These are phyloP conservation scores for Sphagnum fallax DNA, from an alignment of 228 moss, liverwort and hornwort species.

Conservation along the genomic window DNA sequence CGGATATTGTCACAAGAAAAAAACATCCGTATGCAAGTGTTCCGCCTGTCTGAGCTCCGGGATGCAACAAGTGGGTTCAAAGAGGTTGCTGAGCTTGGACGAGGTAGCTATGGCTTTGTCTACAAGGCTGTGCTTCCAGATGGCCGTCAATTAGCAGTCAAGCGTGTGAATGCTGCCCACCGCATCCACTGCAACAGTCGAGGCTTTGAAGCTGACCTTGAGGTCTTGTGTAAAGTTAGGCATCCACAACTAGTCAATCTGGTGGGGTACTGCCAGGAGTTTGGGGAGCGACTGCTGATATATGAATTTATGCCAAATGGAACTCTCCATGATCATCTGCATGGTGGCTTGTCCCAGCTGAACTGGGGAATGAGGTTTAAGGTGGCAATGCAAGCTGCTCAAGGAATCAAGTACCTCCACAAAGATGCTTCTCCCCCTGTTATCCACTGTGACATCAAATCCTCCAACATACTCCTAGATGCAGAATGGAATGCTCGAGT, in stretches of 20 bases:
- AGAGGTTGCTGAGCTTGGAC: constrained; percentile 52
- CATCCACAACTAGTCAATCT: constrained; percentile 67
- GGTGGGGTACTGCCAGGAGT: constrained; percentile 64
- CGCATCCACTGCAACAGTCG: constrained; percentile 52
- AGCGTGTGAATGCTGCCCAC: constrained; percentile 50
- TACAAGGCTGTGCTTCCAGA: constrained; percentile 52
- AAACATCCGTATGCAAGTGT: constrained; percentile 40
- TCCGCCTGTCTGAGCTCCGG: constrained; percentile 38
- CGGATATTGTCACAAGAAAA: constrained; percentile 21
- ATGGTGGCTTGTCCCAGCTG: constrained; percentile 46
- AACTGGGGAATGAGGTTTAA: constrained; percentile 49
- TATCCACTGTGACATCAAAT: constrained; percentile 63
- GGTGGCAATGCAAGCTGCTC: constrained; percentile 47
- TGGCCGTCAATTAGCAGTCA: constrained; percentile 58
- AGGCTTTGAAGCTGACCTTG: constrained; percentile 57
- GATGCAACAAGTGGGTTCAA: constrained; percentile 67
- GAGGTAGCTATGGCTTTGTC: constrained; percentile 57
- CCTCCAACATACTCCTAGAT: constrained; percentile 56
- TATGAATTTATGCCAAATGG: constrained; percentile 70
- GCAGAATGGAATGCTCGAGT: constrained; percentile 64
- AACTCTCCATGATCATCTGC: constrained; percentile 59
- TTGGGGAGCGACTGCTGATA: constrained; percentile 58
- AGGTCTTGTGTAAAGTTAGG: constrained; percentile 50
- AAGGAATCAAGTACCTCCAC: constrained; percentile 58
- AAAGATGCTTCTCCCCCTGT: constrained; percentile 47